A percentile compares a stretch with the other conserved stretches of the same genome.
Evolutionary conservation across 371 early-diverging fungal species (phyloP).

Genomic region (Mucor racemosus): DNA sequence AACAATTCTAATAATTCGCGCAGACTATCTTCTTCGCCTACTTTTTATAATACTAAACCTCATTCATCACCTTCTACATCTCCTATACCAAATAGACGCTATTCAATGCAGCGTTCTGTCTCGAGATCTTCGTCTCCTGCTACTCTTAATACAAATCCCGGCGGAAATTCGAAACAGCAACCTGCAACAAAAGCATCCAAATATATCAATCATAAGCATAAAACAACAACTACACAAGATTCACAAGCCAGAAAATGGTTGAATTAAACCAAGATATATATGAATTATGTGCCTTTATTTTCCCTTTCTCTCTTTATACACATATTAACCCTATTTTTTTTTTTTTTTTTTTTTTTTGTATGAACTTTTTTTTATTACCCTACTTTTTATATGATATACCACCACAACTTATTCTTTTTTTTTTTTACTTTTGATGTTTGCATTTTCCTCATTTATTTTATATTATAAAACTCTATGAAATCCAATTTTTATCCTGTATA

Average conservation of each 20-base stretch:
- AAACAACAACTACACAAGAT: neutral
- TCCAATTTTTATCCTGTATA: neutral
- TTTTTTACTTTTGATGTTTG: neutral
- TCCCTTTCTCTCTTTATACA: neutral
- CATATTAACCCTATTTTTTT: neutral
- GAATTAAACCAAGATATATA: slow-evolving; percentile 12
- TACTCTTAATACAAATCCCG: neutral
- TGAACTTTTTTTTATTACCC: slow-evolving; percentile 2
- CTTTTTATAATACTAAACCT: neutral
- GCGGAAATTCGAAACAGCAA: slow-evolving; percentile 7
- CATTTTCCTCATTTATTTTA: neutral
- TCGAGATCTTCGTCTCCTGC: slow-evolving; percentile 21
- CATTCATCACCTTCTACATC: slow-evolving; percentile 18
- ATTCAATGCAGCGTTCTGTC: slow-evolving; percentile 16
- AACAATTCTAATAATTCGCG: neutral
- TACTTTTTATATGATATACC: neutral
- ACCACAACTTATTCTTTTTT: neutral
- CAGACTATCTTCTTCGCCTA: slow-evolving; percentile 9
- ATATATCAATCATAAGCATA: slow-evolving; percentile 8
- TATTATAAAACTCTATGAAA: neutral
- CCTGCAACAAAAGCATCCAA: slow-evolving; percentile 10
- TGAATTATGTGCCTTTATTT: neutral
- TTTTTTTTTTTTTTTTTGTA: slow-evolving; percentile 7
- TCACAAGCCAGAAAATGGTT: slow-evolving; percentile 21
- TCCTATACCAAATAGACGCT: slow-evolving; percentile 31